Evolutionary conservation across 2,329 filamentous ascomycete species (phyloP).

Genomic region (Lithohypha guttulata): DNA sequence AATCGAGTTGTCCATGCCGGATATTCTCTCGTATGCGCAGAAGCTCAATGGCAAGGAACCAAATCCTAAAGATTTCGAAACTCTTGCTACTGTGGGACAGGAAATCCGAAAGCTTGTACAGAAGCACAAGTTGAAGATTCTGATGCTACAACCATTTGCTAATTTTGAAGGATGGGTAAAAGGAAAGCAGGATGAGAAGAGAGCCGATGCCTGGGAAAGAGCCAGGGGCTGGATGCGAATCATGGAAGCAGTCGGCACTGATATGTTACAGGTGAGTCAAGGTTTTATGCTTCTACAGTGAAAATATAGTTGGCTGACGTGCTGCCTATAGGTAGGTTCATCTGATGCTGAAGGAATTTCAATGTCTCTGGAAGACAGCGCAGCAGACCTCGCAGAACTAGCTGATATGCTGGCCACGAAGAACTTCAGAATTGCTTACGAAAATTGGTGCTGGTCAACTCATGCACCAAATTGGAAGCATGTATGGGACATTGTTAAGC

Average conservation of each 20-base stretch:
- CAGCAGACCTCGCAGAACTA: constrained; percentile 52
- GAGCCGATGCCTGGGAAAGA: constrained; percentile 51
- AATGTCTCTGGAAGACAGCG: constrained; percentile 40
- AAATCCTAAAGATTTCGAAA: constrained; percentile 47
- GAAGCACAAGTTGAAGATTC: constrained; percentile 46
- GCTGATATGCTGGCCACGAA: constrained; percentile 50
- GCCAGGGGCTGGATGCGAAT: constrained; percentile 59
- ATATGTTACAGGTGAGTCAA: constrained; percentile 55
- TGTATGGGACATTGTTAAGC: constrained; percentile 57
- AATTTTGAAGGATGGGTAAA: constrained; percentile 67
- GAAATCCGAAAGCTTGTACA: constrained; percentile 47
- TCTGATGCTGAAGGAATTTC: constrained; percentile 53
- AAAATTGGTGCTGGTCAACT: constrained; percentile 76
- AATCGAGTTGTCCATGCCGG: constrained; percentile 65
- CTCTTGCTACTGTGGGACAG: constrained; percentile 44
- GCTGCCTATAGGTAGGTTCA: constrained; percentile 42
- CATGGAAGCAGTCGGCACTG: constrained; percentile 58
- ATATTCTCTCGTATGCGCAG: constrained; percentile 54
- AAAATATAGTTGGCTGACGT: constrained; percentile 3
- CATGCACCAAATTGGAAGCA: constrained; percentile 57
- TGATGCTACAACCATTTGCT: constrained; percentile 65
- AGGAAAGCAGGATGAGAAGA: constrained; percentile 39
- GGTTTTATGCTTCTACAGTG: not conserved
- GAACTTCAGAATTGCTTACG: constrained; percentile 57
- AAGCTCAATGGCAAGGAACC: constrained; percentile 42